Base-by-base conservation (phyloP, 345 rosid genomes). In the Psidium guajava region DNA sequence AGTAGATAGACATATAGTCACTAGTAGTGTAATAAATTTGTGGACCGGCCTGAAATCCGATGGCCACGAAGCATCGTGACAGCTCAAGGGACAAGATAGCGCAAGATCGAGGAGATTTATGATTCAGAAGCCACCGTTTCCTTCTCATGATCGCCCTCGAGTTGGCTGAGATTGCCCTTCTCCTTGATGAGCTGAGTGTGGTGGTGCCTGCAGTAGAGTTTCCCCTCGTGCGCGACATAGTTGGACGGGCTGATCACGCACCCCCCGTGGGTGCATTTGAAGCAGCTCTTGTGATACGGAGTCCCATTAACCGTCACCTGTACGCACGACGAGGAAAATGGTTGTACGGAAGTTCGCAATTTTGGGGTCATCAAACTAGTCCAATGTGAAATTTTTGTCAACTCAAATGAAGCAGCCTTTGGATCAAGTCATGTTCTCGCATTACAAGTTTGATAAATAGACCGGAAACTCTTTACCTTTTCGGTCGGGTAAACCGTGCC, bases 181-280 rank as follows among this genome's bases (percentile, higher is more conserved):
- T 97, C 98, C 91, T 90, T 95, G 82, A 97, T 95, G 87, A 97
- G 97, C 87, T 96, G 99, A 86, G 91, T 91, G 83, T 97, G 98
- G 89, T 97, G 99, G 91, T 96, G 99, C 87, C 94, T 96, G 91
- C 99, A 97, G 89, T 96, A 97, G 87, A 97, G 96, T 87, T 94
- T 90, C 21, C 99, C 99, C 82, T 97, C 99, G 50, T 97, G 98
- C 28, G 98, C 99, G 74, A 95, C 89, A 87, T 97, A 97, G 90
- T 95, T 97, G 53, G 98, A 96, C 10, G 98, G 99, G 88, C 99
- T 96, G 57, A 97, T 96, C 16, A 90, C 90, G 57, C 99, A 97
- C 13, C 99, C 98, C 87, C 99, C 99, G 88, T 97, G 99, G 81
- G 91, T 96, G 90, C 99, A 97, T 91, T 97, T 97, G 98, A 97